Conservation (phyloP, 1,284 basidiomycete genomes). For the Tilletia walkeri region DNA sequence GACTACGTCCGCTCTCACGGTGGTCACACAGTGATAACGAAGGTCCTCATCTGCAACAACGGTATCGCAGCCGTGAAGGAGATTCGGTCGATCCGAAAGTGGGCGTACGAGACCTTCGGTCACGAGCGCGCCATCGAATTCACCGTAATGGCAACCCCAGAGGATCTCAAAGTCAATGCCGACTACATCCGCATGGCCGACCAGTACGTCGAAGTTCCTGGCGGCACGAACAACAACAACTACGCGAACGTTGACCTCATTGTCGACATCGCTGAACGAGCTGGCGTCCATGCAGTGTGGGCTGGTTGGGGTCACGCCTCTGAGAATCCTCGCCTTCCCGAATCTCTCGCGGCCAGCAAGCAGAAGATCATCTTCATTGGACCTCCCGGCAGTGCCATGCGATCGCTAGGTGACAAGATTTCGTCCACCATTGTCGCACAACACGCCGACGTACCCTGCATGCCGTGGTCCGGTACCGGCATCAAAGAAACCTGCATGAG, state of each 20-base stretch:
- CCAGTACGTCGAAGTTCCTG: conserved; percentile 96
- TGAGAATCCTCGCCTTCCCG: conserved; percentile 97
- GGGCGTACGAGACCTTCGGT: conserved; percentile 99
- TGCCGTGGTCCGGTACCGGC: conserved; percentile 97
- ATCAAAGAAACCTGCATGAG: conserved; percentile 85
- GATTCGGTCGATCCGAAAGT: conserved; percentile 97
- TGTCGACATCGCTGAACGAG: conserved; percentile 93
- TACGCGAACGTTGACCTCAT: conserved; percentile 99
- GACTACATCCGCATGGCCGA: conserved; percentile 99
- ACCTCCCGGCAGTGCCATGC: conserved; percentile 97
- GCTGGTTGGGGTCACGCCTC: conserved; percentile 99
- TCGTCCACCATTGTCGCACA: conserved; percentile 99
- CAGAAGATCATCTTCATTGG: conserved; percentile 99
- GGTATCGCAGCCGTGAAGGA: conserved; percentile 99
- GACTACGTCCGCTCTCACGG: conserved; percentile 90
- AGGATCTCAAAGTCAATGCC: conserved; percentile 93
- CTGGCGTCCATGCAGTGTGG: conserved; percentile 98
- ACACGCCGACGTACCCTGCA: conserved; percentile 93
- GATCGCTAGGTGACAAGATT: conserved; percentile 98
- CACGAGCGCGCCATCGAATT: conserved; percentile 94
- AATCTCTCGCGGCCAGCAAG: conserved; percentile 83
- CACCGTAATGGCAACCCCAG: conserved; percentile 99
- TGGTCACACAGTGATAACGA: conserved; percentile 97
- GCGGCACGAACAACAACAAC: conserved; percentile 98
- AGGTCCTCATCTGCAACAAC: conserved; percentile 66